Conservation (phyloP, 345 rosid genomes). For the Tarenaya hassleriana region DNA sequence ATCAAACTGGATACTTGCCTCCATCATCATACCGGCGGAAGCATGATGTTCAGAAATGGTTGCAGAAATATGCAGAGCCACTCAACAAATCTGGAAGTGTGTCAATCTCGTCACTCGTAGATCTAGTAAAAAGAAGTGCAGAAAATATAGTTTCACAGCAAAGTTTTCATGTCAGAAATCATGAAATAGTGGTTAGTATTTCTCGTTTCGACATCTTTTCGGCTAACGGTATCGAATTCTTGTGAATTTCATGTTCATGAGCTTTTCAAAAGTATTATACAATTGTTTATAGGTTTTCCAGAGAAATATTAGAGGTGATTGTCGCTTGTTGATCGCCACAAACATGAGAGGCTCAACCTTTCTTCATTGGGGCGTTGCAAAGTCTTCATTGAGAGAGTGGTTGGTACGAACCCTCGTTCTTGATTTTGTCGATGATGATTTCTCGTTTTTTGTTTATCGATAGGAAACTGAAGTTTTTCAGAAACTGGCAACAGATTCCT, state of each 20-base stretch:
- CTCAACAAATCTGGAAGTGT: constrained; percentile 25
- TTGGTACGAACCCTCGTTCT: constrained; percentile 37
- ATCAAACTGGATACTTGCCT: constrained; percentile 16
- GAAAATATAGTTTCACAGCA: constrained; percentile 38
- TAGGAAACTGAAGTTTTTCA: constrained; percentile 8
- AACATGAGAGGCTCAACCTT: constrained; percentile 43
- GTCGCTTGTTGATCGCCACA: constrained; percentile 41
- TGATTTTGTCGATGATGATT: constrained; percentile 7
- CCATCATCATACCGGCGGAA: constrained; percentile 29
- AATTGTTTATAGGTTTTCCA: constrained; percentile 35
- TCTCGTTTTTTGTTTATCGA: background rate
- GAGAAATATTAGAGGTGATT: constrained; percentile 30
- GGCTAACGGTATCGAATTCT: background rate
- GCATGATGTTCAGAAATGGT: constrained; percentile 44
- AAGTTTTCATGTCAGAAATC: constrained; percentile 32
- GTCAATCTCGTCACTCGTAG: constrained; percentile 31
- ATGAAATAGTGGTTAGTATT: constrained; percentile 45
- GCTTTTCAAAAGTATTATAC: background rate
- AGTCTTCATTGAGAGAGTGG: constrained; percentile 50
- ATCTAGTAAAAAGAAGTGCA: constrained; percentile 44
- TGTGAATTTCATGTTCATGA: constrained; percentile 10
- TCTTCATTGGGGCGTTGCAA: constrained; percentile 58
- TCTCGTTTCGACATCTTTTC: no score
- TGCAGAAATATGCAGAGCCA: constrained; percentile 36
- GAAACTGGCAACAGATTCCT: constrained; percentile 33